These are phyloP conservation scores for Erodium texanum DNA, from an alignment of 441 rosid genomes.

Conservation along the genomic window DNA sequence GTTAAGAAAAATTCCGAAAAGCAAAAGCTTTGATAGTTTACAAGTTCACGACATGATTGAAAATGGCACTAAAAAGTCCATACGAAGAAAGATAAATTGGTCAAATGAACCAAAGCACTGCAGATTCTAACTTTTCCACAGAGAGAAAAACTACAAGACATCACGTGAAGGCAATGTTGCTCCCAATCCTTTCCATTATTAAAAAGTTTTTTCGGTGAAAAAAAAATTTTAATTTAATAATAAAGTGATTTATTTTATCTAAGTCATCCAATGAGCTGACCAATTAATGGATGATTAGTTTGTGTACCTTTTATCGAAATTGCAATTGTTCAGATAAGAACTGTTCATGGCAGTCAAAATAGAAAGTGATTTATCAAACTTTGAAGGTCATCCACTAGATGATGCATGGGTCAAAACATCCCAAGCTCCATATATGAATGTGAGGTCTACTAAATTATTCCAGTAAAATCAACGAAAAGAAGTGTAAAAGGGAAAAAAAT, in stretches of 20 bases:
- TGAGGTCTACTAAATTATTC: too few relatives aligned
- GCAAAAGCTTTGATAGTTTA: too few relatives aligned
- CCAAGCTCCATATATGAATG: conserved; percentile 20
- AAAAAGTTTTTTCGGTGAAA: conserved; percentile 17
- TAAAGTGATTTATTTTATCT: too few relatives aligned
- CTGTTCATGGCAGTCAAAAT: conserved; percentile 14
- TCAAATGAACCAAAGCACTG: conserved; percentile 38
- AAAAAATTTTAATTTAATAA: too few relatives aligned
- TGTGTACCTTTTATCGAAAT: background rate
- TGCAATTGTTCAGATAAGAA: conserved; percentile 14
- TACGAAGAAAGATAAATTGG: conserved; percentile 19
- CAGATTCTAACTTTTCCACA: conserved; percentile 30
- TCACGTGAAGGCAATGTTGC: conserved; percentile 46
- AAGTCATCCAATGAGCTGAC: conserved; percentile 19
- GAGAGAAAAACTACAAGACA: conserved; percentile 36
- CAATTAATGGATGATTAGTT: background rate
- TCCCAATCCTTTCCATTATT: conserved; percentile 28
- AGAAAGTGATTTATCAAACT: conserved; percentile 31
- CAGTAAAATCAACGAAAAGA: too few relatives aligned
- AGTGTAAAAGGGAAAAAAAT: too few relatives aligned
- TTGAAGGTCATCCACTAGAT: conserved; percentile 20
- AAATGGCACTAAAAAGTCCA: conserved; percentile 3
- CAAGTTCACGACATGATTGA: conserved; percentile 1
- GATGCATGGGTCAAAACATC: conserved; percentile 23
- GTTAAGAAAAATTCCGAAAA: too few relatives aligned